A percentile compares a stretch with the other conserved stretches of the same genome.
Evolutionary conservation across 805 yeast species (phyloP).

Genomic region (Lachancea sp.): DNA sequence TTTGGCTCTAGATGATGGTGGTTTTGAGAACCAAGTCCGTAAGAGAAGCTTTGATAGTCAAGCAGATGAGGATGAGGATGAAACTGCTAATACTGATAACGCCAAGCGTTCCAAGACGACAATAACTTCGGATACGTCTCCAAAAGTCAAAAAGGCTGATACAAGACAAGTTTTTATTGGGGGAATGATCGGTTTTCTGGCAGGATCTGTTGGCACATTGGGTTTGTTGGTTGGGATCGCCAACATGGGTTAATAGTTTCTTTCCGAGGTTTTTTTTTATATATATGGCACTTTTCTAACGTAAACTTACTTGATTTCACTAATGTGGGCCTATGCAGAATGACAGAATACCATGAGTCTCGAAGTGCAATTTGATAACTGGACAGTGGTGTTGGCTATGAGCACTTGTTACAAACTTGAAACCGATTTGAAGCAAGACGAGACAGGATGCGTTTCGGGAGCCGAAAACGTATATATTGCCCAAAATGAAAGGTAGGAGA

Average conservation of each 20-base stretch:
- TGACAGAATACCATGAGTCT: too few species aligned
- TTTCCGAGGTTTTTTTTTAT: background rate
- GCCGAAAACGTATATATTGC: background rate
- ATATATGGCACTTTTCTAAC: background rate
- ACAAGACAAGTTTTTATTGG: constrained; percentile 7
- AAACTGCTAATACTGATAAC: background rate
- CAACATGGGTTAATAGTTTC: constrained; percentile 13
- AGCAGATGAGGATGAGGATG: constrained; percentile 1
- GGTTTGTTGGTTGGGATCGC: constrained; percentile 19
- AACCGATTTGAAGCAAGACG: background rate
- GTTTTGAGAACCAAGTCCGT: background rate
- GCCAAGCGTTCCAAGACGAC: background rate
- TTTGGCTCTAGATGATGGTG: background rate
- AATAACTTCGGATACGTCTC: background rate
- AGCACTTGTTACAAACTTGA: background rate
- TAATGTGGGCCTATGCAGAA: too few species aligned
- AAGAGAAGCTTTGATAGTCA: background rate
- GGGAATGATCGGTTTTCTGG: constrained; percentile 16
- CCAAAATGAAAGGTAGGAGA: too few species aligned
- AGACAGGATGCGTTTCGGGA: background rate
- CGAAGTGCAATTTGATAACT: too few species aligned
- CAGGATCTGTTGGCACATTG: constrained; percentile 22
- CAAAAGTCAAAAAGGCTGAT: background rate
- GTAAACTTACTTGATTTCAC: background rate
- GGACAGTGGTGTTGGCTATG: too few species aligned